Base-by-base conservation (phyloP, 305 asterid species). In the Fraxinus floribunda region DNA sequence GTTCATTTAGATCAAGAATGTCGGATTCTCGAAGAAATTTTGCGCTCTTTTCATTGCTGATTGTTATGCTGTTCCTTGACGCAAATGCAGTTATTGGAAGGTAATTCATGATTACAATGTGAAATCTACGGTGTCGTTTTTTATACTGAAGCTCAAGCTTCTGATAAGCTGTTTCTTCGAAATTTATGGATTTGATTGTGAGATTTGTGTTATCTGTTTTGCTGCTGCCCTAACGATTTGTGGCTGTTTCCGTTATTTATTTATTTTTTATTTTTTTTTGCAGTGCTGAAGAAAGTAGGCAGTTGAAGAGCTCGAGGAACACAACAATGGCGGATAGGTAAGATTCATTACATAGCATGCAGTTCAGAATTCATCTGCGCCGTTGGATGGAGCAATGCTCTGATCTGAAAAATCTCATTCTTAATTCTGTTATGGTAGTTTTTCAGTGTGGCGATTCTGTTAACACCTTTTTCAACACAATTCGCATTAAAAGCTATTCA, bases 301-400 rank as follows among this genome's bases (percentile, higher is more conserved):
- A 76, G 78, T 38, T 76, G 84, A 70, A 79, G 86, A 83, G 79
- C 83, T 86, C 66, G 60, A 84, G 75, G 29, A 88, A 83, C 82
- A 80, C 84, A 49, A 86, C 88, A 34, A 77, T 86, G 76, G 77
- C 77, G 83, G 83, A 86, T 74, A 81, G 84, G 92, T 86, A 70
- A 57, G 79, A 78, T 79, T 38, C 34, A 26, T 55, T 86, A 44
- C 74, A 10, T 44, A 82, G 39, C 79, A 18, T 7, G 49, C 62
- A 18, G 18, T 30, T 20, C 32, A 2, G 18, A 22, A 2, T 80
- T 3, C 10, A 22, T 75, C 57, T 16, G 32, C 22, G 2, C 64
- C 74, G 35, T 66, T 26, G 74, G 35, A 3, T 24, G 18, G 36
- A 7, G 10, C 41, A 62, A 76, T 75, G 38, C 73, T 18, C 7